phyloP scores from a whole-genome alignment of 75 land plant genomes.

The Selaginella tamariscina region DNA sequence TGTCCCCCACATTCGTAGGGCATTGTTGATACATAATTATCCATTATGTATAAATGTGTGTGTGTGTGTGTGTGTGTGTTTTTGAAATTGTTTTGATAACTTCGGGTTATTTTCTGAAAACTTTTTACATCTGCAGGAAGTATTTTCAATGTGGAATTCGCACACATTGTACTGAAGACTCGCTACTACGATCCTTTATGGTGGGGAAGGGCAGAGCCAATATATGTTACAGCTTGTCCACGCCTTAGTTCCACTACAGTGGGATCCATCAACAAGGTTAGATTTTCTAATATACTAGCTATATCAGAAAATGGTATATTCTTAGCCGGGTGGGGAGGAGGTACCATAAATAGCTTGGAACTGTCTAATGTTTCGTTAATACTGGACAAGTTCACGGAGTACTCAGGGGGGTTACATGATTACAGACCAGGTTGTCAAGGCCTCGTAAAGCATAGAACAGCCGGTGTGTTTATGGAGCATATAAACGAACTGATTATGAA shows the following conservation, averaged over 20 bases:
- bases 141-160: constrained; percentile 46
- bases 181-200: constrained; percentile 85
- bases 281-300: constrained; percentile 55
- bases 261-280: constrained; percentile 51
- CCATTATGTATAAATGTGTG: too few relatives aligned
- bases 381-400: constrained; percentile 50
- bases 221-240: constrained; percentile 75
- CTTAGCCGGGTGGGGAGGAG: constrained; percentile 51
- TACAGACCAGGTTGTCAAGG: constrained; percentile 86
- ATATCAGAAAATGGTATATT: constrained; percentile 75
- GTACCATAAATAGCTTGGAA: constrained; percentile 33
- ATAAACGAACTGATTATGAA: constrained; percentile 41
- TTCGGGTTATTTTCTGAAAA: too few relatives aligned
- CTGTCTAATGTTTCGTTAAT: constrained; percentile 51
- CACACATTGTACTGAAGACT: constrained; percentile 70
- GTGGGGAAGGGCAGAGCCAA: constrained; percentile 96
- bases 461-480: constrained; percentile 69
- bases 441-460: constrained; percentile 47
- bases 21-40: too few relatives aligned
- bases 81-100: too few relatives aligned
- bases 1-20: too few relatives aligned
- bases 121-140: constrained; percentile 34
- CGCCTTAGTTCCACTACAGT: constrained; percentile 31
- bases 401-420: constrained; percentile 38
- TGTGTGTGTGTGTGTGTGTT: too few relatives aligned